Evolutionary conservation across 176 grass and related monocot genomes (phyloP), one percentile per base, ranked within the genome.

Genomic region (Hordeum marinum): DNA sequence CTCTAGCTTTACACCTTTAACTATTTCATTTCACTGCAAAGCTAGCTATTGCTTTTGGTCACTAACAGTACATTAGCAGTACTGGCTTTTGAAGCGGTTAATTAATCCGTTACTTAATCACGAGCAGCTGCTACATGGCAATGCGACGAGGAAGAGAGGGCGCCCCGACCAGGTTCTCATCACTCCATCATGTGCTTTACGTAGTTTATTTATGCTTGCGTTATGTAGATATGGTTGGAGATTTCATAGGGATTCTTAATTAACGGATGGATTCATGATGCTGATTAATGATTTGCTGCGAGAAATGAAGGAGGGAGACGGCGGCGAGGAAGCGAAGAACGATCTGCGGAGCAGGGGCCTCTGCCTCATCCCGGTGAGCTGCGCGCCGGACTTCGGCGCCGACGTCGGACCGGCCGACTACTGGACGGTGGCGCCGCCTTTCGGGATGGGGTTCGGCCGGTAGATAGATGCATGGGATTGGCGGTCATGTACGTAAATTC

Each of bases 281-380:
- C 36, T 68, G 26, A 73, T 18, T 27, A 15, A 20, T 31, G 21
- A 52, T 75, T 10, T 85, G 58, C 24, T 60, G 11, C n/a, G 13
- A 42, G 9, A 63, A 35, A 68, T 40, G 66, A 15, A 88, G 89
- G 82, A 91, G 58, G 79, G 36, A 46, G 81, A 75, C 77, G 84
- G 75, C 77, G 82, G 78, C 23, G 87, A 86, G 18, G 86, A 80
- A 79, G 42, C 17, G n/a, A 94, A 85, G 85, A 94, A 83, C 61
- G 91, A 94, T 85, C 71, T 98, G 78, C 92, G 80, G 75, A 98
- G 91, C 36, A 91, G 89, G 86, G 96, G 96, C 6, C 48, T 98
- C 31, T 98, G 96, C 89, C 93, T 98, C 6, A 89, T 98, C 45
- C 96, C 96, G 3, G 81, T 94, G 27, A 94, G 91, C 83, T 95